phyloP scores from a whole-genome alignment of 306 rosid genomes.

The Glycyrrhiza uralensis region DNA sequence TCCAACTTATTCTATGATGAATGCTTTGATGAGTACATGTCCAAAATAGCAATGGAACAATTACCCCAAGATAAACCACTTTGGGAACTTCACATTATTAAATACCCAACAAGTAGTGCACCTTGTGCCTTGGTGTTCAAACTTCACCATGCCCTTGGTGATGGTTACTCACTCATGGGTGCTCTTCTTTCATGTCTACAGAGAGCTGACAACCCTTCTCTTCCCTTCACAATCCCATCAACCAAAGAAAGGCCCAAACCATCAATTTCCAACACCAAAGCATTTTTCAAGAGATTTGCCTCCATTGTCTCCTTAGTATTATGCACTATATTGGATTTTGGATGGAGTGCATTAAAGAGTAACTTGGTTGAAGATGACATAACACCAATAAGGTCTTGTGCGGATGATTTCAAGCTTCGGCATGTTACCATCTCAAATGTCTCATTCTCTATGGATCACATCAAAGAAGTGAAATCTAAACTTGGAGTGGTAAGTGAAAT shows the following conservation, averaged over 20 bases:
- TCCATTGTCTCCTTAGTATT: not conserved
- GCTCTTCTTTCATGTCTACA: conserved; percentile 46
- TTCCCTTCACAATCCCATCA: conserved; percentile 49
- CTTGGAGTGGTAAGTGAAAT: conserved; percentile 49
- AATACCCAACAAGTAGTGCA: conserved; percentile 41
- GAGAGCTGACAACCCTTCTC: conserved; percentile 38
- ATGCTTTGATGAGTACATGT: conserved; percentile 36
- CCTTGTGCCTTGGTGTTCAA: conserved; percentile 33
- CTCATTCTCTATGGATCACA: conserved; percentile 25
- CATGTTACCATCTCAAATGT: conserved; percentile 22
- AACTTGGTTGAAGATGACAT: conserved; percentile 37
- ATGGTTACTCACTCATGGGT: conserved; percentile 54
- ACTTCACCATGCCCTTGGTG: conserved; percentile 55
- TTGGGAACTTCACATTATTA: conserved; percentile 46
- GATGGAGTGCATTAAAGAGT: conserved; percentile 34
- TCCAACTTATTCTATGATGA: conserved; percentile 25
- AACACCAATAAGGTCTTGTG: conserved; percentile 42
- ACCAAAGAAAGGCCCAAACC: not conserved
- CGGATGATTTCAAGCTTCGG: conserved; percentile 7
- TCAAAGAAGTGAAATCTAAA: conserved; percentile 24
- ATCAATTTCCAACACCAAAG: not conserved
- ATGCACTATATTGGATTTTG: conserved; percentile 24
- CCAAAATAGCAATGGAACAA: conserved; percentile 17
- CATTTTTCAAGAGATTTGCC: not conserved
- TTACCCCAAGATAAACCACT: conserved; percentile 35